phyloP scores from a whole-genome alignment of 192 early-diverging fungal species.

The Coemansia sp. region DNA sequence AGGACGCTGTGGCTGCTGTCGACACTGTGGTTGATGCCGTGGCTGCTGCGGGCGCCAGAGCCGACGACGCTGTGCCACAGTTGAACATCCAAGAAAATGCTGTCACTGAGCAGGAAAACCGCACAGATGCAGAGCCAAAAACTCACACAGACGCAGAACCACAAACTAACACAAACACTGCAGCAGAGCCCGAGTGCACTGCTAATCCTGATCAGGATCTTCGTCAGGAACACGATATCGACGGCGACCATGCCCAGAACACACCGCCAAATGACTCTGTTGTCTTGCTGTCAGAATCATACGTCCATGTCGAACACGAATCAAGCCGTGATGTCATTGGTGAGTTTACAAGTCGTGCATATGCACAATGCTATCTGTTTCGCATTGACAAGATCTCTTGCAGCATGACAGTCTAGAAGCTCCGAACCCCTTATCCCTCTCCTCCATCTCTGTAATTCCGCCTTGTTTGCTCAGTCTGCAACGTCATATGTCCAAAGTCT shows the following conservation, averaged over 20 bases:
- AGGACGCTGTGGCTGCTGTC: slow-evolving; percentile 16
- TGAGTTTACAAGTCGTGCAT: too few species aligned
- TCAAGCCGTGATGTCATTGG: neutral
- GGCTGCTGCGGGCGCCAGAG: neutral
- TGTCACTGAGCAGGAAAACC: too few species aligned
- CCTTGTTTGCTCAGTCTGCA: too few species aligned
- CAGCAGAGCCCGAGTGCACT: neutral
- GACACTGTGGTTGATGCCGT: neutral
- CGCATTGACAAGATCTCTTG: neutral
- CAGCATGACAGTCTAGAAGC: too few species aligned
- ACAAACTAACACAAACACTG: neutral
- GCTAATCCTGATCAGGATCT: neutral
- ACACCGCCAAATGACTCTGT: neutral
- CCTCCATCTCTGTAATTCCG: too few species aligned
- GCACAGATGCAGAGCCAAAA: too few species aligned
- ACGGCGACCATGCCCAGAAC: neutral
- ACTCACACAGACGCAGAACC: neutral
- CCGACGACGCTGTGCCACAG: too few species aligned
- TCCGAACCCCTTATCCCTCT: too few species aligned
- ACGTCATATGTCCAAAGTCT: too few species aligned
- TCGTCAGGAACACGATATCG: neutral
- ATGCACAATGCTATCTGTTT: neutral
- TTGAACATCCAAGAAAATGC: neutral
- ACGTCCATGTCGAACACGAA: slow-evolving; percentile 20
- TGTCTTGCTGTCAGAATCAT: slow-evolving; percentile 31